Evolutionary conservation across 495 filamentous ascomycete genomes (phyloP), one percentile per base, ranked within the genome.

Genomic region (Parathielavia hyrcaniae): DNA sequence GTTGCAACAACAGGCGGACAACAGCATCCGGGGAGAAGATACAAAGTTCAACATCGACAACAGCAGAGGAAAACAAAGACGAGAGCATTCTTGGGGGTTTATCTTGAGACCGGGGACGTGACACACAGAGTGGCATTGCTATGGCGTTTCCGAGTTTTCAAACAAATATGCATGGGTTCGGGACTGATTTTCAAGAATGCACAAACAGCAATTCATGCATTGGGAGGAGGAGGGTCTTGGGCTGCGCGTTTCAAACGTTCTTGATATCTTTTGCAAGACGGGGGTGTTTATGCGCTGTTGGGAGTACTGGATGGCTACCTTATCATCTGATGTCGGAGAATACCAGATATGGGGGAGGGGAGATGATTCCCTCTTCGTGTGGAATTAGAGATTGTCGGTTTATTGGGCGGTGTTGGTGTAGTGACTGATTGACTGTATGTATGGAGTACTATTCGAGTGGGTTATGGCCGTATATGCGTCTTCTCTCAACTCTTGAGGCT

Each of bases 141-240:
- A 66, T 45, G 65, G 65, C 65, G 65, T 67, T 67, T 53, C 20
- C n/a, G 40, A 41, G 30, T 34, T 47, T 54, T 43, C 44, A 58
- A 19, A 58, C 39, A 54, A n/a, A 20, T 45, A 20, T 16, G 35
- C 53, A 61, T 63, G 59, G 38, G 38, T 52, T 53, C 47, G 55
- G 39, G 32, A 34, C 40, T 47, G 23, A 45, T 45, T 51, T n/a
- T 51, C 43, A 58, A 14, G 44, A 47, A 16, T 16, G 44, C 22
- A 54, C 35, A 8, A 12, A 38, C 30, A 9, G 41, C 40, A 54
- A 26, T 38, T 30, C n/a, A 46, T 23, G 45, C 46, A 58, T 61
- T 54, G 32, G 55, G n/a, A 57, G 50, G n/a, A n/a, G 54, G 11
- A 49, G 50, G 45, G 16, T 36, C 11, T 38, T 20, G 16, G 14